Evolutionary conservation across 176 grass and related monocot species (phyloP).

Genomic region (Neostapfia colusana): DNA sequence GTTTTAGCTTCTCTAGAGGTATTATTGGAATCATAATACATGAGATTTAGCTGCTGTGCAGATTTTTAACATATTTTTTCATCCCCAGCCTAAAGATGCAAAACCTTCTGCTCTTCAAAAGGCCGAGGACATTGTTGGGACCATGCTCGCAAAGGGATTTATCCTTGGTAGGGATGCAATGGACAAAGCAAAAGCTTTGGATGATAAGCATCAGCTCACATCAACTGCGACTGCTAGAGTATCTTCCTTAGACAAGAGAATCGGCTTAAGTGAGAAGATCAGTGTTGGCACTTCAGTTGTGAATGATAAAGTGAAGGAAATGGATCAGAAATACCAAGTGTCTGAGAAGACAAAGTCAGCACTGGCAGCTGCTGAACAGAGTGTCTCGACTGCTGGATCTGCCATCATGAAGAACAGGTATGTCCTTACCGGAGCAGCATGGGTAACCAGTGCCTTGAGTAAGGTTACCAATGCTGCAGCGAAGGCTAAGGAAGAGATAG

Average conservation of each 20-base stretch:
- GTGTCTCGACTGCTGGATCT: conserved; percentile 74
- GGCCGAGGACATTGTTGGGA: conserved; percentile 70
- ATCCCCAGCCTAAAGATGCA: conserved; percentile 46
- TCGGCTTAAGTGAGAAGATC: conserved; percentile 84
- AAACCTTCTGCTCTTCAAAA: conserved; percentile 64
- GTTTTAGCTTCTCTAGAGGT: conserved; percentile 61
- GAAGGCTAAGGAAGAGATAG: conserved; percentile 66
- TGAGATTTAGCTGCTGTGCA: not conserved
- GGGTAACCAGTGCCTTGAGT: conserved; percentile 78
- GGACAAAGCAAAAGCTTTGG: conserved; percentile 70
- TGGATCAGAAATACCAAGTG: conserved; percentile 91
- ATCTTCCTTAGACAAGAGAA: conserved; percentile 77
- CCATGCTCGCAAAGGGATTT: conserved; percentile 87
- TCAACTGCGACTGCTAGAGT: conserved; percentile 76
- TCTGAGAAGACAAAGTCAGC: conserved; percentile 82
- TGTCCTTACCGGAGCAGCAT: conserved; percentile 75
- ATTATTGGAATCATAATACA: conserved; percentile 14
- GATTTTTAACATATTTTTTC: conserved; percentile 17
- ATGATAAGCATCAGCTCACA: conserved; percentile 81
- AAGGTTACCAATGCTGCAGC: conserved; percentile 46
- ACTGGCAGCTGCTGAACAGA: conserved; percentile 72
- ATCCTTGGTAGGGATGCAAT: conserved; percentile 82
- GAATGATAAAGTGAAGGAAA: conserved; percentile 81
- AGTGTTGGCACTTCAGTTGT: conserved; percentile 59
- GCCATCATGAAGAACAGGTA: conserved; percentile 89